Evolutionary conservation across 345 rosid genomes (phyloP).

Genomic region (Bretschneidera sinensis): DNA sequence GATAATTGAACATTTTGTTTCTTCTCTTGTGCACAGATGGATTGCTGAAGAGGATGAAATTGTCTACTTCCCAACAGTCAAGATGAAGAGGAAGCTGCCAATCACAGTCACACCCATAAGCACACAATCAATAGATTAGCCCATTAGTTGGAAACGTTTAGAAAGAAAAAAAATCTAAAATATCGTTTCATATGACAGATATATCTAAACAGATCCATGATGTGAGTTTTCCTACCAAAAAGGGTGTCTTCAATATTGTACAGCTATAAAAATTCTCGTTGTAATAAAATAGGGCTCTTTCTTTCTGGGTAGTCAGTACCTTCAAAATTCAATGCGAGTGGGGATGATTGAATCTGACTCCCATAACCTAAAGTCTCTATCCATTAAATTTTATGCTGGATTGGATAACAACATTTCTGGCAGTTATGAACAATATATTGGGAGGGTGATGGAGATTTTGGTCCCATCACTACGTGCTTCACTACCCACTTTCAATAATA

Average conservation of each 20-base stretch:
- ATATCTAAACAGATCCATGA: too few relatives aligned
- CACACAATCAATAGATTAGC: too few relatives aligned
- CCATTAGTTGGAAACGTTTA: too few relatives aligned
- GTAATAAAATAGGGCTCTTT: neutral
- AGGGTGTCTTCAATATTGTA: too few relatives aligned
- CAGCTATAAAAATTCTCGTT: neutral
- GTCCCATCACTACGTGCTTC: too few relatives aligned
- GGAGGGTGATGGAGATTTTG: too few relatives aligned
- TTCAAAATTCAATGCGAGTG: conserved; percentile 23
- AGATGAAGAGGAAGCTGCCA: conserved; percentile 63
- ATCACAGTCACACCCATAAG: conserved; percentile 36
- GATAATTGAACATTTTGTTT: too few relatives aligned
- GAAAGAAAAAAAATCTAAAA: too few relatives aligned
- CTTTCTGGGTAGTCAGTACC: conserved; percentile 9
- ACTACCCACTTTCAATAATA: neutral
- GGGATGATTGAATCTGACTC: conserved; percentile 17
- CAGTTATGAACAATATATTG: too few relatives aligned
- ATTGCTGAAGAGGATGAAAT: conserved; percentile 52
- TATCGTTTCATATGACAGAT: too few relatives aligned
- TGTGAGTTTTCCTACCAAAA: too few relatives aligned
- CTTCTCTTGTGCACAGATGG: conserved; percentile 40
- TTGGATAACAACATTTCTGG: too few relatives aligned
- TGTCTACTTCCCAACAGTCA: conserved; percentile 64
- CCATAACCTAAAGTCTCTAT: conserved; percentile 2
- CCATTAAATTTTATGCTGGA: neutral